Percentiles rank a stretch among this genome's conserved stretches.
These are phyloP conservation scores for Boehmeria nivea DNA, from an alignment of 306 rosid genomes.

Conservation along the genomic window DNA sequence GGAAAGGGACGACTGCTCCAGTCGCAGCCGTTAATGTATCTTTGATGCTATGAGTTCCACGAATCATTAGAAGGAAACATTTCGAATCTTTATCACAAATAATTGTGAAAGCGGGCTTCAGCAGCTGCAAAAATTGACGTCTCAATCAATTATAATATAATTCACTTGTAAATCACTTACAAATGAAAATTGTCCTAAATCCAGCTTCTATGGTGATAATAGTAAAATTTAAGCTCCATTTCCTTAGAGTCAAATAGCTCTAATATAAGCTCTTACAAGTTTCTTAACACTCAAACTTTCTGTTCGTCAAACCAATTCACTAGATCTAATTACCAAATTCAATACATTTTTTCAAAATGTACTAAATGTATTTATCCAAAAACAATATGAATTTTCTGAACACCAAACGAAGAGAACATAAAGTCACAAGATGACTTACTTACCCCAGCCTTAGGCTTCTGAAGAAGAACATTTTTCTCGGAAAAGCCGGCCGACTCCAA, in stretches of 20 bases:
- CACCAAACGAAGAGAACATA: not conserved
- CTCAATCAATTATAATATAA: constrained; percentile 21
- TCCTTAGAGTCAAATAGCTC: too few species aligned
- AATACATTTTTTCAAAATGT: too few species aligned
- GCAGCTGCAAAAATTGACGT: constrained; percentile 50
- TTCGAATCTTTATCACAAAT: constrained; percentile 59
- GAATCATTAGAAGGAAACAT: constrained; percentile 88
- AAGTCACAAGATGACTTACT: constrained; percentile 1
- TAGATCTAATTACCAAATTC: too few species aligned
- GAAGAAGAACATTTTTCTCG: constrained; percentile 71
- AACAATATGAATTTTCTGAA: too few species aligned
- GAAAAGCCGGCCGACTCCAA: constrained; percentile 80
- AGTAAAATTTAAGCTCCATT: too few species aligned
- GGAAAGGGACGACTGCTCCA: constrained; percentile 94
- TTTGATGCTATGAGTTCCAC: constrained; percentile 97
- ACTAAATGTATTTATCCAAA: too few species aligned
- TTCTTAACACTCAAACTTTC: too few species aligned
- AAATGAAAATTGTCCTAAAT: not conserved
- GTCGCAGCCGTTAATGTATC: constrained; percentile 96
- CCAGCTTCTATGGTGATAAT: constrained; percentile 1
- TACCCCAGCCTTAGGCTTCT: constrained; percentile 97
- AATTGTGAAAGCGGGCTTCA: constrained; percentile 95
- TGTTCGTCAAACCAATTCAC: too few species aligned
- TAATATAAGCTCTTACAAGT: too few species aligned
- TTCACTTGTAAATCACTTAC: constrained; percentile 1